Base-by-base conservation (phyloP, 2,329 filamentous ascomycete species). In the Pseudogymnoascus sp. region DNA sequence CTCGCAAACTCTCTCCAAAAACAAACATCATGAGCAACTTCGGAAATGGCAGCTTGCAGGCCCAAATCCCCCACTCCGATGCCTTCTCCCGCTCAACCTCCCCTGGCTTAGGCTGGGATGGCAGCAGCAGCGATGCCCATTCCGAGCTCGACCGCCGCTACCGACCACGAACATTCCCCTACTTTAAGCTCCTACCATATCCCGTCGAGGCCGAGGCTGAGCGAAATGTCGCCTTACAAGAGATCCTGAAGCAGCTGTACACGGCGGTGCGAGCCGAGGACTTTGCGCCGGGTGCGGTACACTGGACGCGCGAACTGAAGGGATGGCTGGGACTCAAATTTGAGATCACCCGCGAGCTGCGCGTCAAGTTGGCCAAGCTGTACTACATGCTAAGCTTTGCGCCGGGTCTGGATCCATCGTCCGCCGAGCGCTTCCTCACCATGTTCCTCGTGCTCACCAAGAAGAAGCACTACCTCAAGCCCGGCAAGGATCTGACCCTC, bases 261-360 rank as follows among this genome's bases (percentile, higher is more conserved):
- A 90, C 97, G 68, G 85, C 93, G 62, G 81, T 99, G 65, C 88
- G 91, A 71, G 88, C 94, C 3, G 91, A 96, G 66, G 94, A 99
- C 74, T 97, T 97, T 74, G 87, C 89, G 22, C 90, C 93, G 0
- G 94, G 94, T 34, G 94, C 93, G 28, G 81, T 96, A 64, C 93
- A 99, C 75, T 99, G 94, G 94, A 97, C 94, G 14, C 86, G 93
- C 67, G 94, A 99, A 81, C 86, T 99, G 57, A 86, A 92, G 71
- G 90, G 89, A 74, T 99, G 95, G 94, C 81, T 99, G 66, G 89
- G 88, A 60, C 85, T 99, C 74, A 99, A 99, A 79, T 99, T 99
- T 72, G 93, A 99, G 76, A 91, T 96, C 72, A 90, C 91, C 57
- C 85, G 90, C 68, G 87, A 88, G 71, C 86, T 92, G 67, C 83